phyloP scores from a whole-genome alignment of 805 yeast genomes.

The Suhomyces sp. region DNA sequence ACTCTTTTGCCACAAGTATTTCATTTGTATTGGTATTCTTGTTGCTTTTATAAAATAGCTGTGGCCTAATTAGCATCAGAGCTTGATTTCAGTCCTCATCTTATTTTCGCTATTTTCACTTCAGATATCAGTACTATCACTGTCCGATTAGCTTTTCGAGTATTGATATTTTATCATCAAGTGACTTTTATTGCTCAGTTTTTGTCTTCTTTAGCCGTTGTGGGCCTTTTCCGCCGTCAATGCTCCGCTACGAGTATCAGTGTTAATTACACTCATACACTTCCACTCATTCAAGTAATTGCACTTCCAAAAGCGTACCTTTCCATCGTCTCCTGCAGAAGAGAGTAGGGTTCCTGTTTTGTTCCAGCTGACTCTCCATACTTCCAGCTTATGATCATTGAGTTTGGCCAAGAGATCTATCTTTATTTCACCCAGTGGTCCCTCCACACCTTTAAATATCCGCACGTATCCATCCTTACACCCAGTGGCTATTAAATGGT shows the following conservation, averaged over 20 bases:
- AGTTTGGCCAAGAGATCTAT: slow-evolving; percentile 65
- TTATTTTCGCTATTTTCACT: no score
- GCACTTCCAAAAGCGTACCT: slow-evolving; percentile 87
- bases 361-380: slow-evolving; percentile 97
- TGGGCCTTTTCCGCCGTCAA: slow-evolving; percentile 3
- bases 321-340: slow-evolving; percentile 94
- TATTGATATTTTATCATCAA: no score
- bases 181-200: no score
- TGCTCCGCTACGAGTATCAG: slow-evolving; percentile 16
- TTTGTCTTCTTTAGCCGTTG: no score
- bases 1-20: no score
- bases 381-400: slow-evolving; percentile 80
- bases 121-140: no score
- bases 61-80: no score
- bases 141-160: no score
- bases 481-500: slow-evolving; percentile 88
- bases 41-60: no score
- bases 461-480: slow-evolving; percentile 93
- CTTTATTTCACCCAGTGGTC: slow-evolving; percentile 27
- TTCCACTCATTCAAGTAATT: slow-evolving; percentile 82
- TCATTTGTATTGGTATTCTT: no score
- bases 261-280: slow-evolving; percentile 73
- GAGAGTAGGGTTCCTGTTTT: slow-evolving; percentile 88
- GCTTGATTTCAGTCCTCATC: no score
- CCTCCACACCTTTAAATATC: slow-evolving; percentile 69